Percentiles rank a stretch among this genome's conserved stretches.
phyloP scores from a whole-genome alignment of 805 yeast genomes.

The Ogataea glucozyma region DNA sequence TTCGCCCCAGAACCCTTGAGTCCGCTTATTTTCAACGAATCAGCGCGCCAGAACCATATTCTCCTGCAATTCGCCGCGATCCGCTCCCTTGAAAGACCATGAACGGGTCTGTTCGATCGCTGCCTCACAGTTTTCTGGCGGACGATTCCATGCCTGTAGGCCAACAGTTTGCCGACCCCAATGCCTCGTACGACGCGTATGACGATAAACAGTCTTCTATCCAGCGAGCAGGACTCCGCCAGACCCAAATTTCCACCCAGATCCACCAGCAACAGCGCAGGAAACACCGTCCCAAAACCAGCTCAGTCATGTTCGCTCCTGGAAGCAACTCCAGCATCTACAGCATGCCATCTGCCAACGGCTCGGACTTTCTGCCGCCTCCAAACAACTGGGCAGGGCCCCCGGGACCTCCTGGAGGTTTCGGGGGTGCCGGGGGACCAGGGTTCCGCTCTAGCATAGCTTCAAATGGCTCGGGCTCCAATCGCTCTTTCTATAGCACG shows the following conservation, averaged over 20 bases:
- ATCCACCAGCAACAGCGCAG: constrained; percentile 29
- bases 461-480: constrained; percentile 7
- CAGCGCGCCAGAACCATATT: no score
- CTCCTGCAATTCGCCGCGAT: no score
- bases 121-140: constrained; percentile 7
- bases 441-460: constrained; percentile 3
- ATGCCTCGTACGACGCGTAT: constrained; percentile 24
- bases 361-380: constrained; percentile 11
- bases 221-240: constrained; percentile 34
- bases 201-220: constrained; percentile 32
- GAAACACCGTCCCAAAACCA: constrained; percentile 30
- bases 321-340: no score
- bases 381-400: constrained; percentile 12
- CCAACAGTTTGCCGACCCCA: neutral
- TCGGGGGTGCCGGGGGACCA: no score
- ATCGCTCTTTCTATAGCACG: constrained; percentile 3
- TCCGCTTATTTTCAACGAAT: no score
- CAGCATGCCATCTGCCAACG: constrained; percentile 7
- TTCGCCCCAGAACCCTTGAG: no score
- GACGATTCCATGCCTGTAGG: constrained; percentile 10
- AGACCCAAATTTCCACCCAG: constrained; percentile 31
- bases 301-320: constrained; percentile 11
- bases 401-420: no score
- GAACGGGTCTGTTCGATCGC: constrained; percentile 12
- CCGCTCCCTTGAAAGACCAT: neutral